These are phyloP conservation scores for Rhytidiadelphus loreus DNA, from an alignment of 225 moss, liverwort and hornwort species.

Conservation along the genomic window DNA sequence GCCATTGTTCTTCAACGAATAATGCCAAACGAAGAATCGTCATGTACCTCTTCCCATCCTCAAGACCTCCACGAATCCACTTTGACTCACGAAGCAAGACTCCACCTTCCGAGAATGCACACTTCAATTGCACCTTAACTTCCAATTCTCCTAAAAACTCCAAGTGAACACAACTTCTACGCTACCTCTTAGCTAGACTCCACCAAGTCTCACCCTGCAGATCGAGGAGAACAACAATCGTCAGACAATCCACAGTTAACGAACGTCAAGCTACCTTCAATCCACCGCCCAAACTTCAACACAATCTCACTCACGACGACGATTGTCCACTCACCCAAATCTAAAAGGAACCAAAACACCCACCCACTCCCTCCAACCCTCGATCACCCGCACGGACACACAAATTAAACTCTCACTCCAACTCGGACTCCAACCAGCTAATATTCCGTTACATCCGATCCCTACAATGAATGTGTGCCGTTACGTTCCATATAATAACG, in stretches of 20 bases:
- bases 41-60: slow-evolving; percentile 22
- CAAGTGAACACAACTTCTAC: not conserved
- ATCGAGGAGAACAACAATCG: not conserved
- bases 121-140: not conserved
- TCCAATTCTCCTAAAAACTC: not conserved
- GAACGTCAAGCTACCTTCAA: not conserved
- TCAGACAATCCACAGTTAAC: not conserved
- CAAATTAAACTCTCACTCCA: not conserved
- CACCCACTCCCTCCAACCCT: not conserved
- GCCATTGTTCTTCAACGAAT: not conserved
- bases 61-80: not conserved
- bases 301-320: not conserved
- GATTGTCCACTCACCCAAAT: not conserved
- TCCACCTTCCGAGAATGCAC: not conserved
- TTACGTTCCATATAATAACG: not conserved
- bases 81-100: not conserved
- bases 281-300: not conserved
- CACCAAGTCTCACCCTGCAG: not conserved
- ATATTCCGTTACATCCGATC: not conserved
- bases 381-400: not conserved
- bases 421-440: not conserved
- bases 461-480: not conserved
- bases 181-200: not conserved
- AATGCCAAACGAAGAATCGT: not conserved
- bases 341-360: not conserved